These are phyloP conservation scores for Acer saccharum DNA, from an alignment of 345 rosid species.

Conservation along the genomic window DNA sequence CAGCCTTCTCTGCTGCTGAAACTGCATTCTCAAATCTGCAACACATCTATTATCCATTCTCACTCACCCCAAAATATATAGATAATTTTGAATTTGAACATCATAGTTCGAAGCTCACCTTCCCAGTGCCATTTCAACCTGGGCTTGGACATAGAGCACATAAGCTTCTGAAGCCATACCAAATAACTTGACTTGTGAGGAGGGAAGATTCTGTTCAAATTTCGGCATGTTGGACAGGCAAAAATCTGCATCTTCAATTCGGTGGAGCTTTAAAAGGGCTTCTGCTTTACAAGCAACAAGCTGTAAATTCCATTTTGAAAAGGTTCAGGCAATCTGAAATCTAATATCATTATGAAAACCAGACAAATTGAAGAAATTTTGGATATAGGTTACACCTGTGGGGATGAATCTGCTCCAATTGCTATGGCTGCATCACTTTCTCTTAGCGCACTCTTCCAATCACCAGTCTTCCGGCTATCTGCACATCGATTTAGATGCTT, in stretches of 20 bases:
- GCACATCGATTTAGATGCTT: conserved; percentile 68
- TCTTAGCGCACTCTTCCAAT: conserved; percentile 67
- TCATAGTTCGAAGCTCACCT: conserved; percentile 61
- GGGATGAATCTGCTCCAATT: conserved; percentile 76
- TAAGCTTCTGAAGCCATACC: conserved; percentile 83
- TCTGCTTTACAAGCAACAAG: conserved; percentile 88
- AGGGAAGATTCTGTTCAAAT: conserved; percentile 36
- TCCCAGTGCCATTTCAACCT: conserved; percentile 90
- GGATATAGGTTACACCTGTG: conserved; percentile 53
- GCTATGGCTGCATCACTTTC: conserved; percentile 83
- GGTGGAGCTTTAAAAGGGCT: conserved; percentile 82
- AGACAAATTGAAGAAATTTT: conserved; percentile 5
- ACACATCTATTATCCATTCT: conserved; percentile 50
- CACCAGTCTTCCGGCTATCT: conserved; percentile 75
- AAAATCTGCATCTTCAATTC: conserved; percentile 67
- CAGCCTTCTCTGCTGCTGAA: conserved; percentile 80
- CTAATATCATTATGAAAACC: neutral
- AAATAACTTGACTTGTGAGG: conserved; percentile 47
- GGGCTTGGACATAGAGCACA: conserved; percentile 66
- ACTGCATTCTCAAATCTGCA: conserved; percentile 95
- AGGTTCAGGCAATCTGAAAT: conserved; percentile 22
- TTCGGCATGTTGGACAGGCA: conserved; percentile 51
- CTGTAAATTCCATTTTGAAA: conserved; percentile 51
- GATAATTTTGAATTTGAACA: neutral
- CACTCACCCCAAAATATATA: conserved; percentile 32